Conservation (phyloP, 371 early-diverging fungal species). For the Haplosporangium sp. region DNA sequence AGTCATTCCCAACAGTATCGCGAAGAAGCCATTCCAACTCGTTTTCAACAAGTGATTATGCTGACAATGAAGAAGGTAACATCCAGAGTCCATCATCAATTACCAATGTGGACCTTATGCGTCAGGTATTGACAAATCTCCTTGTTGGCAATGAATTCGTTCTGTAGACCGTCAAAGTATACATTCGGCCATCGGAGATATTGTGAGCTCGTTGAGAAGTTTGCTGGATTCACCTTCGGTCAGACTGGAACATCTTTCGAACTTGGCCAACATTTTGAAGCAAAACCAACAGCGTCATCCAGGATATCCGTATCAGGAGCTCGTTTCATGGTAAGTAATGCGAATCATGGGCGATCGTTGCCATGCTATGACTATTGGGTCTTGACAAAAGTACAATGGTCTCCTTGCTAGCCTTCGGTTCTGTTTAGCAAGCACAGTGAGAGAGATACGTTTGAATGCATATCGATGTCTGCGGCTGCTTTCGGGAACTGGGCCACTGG, state of each 20-base stretch:
- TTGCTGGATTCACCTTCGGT: constrained; percentile 38
- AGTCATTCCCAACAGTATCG: constrained; percentile 23
- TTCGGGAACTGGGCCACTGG: constrained; percentile 40
- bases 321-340: constrained; percentile 36
- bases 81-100: background rate
- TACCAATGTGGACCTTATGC: background rate
- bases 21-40: constrained; percentile 53
- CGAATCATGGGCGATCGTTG: too few species aligned
- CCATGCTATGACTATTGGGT: background rate
- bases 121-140: background rate
- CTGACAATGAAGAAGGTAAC: constrained; percentile 53
- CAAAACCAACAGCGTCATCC: constrained; percentile 44
- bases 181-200: constrained; percentile 41
- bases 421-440: constrained; percentile 63
- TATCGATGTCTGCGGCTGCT: constrained; percentile 47
- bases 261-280: constrained; percentile 47
- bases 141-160: background rate
- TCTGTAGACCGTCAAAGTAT: constrained; percentile 47
- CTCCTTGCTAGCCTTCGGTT: constrained; percentile 60
- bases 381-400: background rate
- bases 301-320: constrained; percentile 47
- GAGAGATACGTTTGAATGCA: constrained; percentile 63
- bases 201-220: constrained; percentile 32
- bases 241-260: constrained; percentile 41
- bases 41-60: constrained; percentile 50